These are phyloP conservation scores for Platanthera guangdongensis DNA, from an alignment of 106 monocot genomes.

Conservation along the genomic window DNA sequence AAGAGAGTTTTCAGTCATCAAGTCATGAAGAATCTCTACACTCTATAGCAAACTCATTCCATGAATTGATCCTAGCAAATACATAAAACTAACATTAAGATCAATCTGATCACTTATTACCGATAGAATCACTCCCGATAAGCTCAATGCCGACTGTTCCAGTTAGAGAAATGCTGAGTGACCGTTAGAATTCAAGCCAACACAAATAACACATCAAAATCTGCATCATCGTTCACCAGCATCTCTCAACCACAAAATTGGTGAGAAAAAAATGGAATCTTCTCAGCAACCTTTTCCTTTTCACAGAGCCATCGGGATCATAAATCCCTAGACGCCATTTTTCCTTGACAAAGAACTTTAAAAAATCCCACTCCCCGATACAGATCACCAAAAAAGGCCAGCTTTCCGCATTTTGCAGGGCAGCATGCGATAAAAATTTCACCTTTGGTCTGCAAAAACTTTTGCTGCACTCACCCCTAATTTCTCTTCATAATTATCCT, in stretches of 20 bases:
- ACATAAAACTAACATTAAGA: background rate
- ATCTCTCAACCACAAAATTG: background rate
- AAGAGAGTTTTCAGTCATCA: background rate
- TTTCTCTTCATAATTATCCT: background rate
- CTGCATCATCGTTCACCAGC: background rate
- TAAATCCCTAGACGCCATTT: background rate
- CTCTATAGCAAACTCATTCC: background rate
- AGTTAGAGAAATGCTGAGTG: background rate
- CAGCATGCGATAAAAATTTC: background rate
- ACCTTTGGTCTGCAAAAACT: background rate
- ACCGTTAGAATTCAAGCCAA: background rate
- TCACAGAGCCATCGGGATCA: background rate
- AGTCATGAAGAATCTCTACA: background rate
- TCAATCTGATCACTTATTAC: background rate
- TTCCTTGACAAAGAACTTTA: background rate
- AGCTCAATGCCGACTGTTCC: no score
- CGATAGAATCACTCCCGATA: background rate
- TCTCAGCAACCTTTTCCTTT: background rate
- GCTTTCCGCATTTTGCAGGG: constrained; percentile 16
- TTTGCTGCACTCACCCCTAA: background rate
- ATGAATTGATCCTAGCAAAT: background rate
- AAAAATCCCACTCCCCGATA: constrained; percentile 6
- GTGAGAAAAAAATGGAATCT: background rate
- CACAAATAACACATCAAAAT: background rate
- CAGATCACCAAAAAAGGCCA: constrained; percentile 19